Conservation (phyloP, 73 alveolate genomes). For the Blepharisma japonicum region DNA sequence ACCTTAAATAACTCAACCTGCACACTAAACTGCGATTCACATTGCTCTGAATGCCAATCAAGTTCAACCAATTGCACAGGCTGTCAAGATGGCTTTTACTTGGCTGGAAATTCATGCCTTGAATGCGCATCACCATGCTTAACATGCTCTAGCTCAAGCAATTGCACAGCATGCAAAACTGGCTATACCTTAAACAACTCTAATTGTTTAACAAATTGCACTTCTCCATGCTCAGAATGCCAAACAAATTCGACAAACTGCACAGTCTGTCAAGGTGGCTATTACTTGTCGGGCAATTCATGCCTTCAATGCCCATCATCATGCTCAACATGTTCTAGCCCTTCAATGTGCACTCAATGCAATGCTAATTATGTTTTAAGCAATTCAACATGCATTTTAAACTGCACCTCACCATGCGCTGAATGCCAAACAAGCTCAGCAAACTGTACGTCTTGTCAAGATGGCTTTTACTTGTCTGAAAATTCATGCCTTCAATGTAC, state of each 20-base stretch:
- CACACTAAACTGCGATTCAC: conserved; percentile 23
- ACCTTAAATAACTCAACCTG: background rate
- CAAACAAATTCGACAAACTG: background rate
- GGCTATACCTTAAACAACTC: background rate
- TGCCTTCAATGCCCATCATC: background rate
- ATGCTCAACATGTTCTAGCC: background rate
- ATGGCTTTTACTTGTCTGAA: background rate
- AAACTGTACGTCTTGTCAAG: background rate
- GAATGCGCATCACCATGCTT: background rate
- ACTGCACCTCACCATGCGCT: too few relatives aligned
- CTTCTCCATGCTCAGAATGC: conserved; percentile 1
- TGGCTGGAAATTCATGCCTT: conserved; percentile 24
- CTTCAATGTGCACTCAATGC: too few relatives aligned
- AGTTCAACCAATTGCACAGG: conserved; percentile 17
- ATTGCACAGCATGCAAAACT: conserved; percentile 5
- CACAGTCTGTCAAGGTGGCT: background rate
- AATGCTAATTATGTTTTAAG: too few relatives aligned
- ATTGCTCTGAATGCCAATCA: background rate
- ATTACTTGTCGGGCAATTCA: background rate
- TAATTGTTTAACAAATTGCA: background rate
- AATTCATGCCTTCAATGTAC: background rate
- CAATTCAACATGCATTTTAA: too few relatives aligned
- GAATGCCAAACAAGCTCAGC: background rate
- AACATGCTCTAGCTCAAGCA: background rate
- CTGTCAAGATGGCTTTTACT: conserved; percentile 29